Conservation (phyloP, 2,329 filamentous ascomycete species). For the Falciphora oryzae region DNA sequence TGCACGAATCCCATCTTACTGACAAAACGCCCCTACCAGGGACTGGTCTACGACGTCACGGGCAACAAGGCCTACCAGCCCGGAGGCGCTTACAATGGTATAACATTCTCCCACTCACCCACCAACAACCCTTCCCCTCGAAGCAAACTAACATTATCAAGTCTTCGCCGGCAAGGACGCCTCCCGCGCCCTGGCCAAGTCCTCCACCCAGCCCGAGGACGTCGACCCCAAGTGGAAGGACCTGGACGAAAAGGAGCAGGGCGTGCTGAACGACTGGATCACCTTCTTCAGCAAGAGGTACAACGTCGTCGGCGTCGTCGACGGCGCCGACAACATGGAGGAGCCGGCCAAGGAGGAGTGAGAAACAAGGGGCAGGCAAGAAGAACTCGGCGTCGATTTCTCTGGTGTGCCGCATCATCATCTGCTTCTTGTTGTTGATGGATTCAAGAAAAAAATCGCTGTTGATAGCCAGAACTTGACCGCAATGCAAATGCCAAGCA, state of each 20-base stretch:
- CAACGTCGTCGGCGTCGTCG: slow-evolving; percentile 67
- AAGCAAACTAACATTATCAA: slow-evolving; percentile 31
- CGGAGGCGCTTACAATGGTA: slow-evolving; percentile 81
- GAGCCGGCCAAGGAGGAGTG: slow-evolving; percentile 14
- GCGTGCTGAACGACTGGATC: slow-evolving; percentile 82
- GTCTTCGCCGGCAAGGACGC: slow-evolving; percentile 96
- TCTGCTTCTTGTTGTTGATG: no score
- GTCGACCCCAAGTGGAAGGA: slow-evolving; percentile 78
- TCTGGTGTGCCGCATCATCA: no score
- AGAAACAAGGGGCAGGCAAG: no score
- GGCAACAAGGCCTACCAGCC: slow-evolving; percentile 82
- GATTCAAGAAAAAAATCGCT: no score
- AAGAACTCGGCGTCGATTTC: no score
- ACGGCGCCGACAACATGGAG: slow-evolving; percentile 53
- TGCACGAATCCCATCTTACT: background rate
- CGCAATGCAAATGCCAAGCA: no score
- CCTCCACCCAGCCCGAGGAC: slow-evolving; percentile 80
- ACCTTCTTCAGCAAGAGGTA: slow-evolving; percentile 97
- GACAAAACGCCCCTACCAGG: slow-evolving; percentile 40
- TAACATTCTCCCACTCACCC: slow-evolving; percentile 20
- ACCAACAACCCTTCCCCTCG: background rate
- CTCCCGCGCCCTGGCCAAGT: slow-evolving; percentile 82
- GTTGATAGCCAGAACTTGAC: no score
- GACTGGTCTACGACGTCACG: slow-evolving; percentile 89
- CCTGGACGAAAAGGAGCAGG: slow-evolving; percentile 78